Conservation (phyloP, 495 filamentous ascomycete species). For the Bathelium albidoporum region DNA sequence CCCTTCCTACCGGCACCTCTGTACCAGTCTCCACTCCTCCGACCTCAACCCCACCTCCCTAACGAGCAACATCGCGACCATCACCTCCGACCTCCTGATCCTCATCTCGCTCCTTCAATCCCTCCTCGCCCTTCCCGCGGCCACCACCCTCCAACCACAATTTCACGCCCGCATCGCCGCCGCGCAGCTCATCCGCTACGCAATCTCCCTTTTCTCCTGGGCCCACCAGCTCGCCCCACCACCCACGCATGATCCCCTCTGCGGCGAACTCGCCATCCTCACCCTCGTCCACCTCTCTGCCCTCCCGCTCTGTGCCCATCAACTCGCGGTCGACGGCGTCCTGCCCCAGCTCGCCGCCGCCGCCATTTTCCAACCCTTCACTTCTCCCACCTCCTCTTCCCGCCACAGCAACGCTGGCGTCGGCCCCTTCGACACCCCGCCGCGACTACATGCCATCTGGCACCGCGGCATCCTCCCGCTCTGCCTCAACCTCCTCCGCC, state of each 20-base stretch:
- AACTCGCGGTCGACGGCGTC: slow-evolving; percentile 77
- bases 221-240: slow-evolving; percentile 57
- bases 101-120: slow-evolving; percentile 83
- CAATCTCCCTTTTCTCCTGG: slow-evolving; percentile 87
- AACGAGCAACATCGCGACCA: slow-evolving; percentile 5
- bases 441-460: slow-evolving; percentile 74
- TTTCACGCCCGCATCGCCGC: slow-evolving; percentile 52
- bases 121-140: slow-evolving; percentile 59
- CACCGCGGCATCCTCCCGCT: slow-evolving; percentile 75
- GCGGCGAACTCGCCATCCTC: slow-evolving; percentile 76
- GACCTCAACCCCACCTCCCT: slow-evolving; percentile 23
- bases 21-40: slow-evolving; percentile 56
- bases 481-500: slow-evolving; percentile 77
- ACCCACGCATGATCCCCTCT: slow-evolving; percentile 66
- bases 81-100: slow-evolving; percentile 67
- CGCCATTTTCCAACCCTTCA: no score
- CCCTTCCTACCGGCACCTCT: slow-evolving; percentile 68
- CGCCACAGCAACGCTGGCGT: slow-evolving; percentile 47
- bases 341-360: slow-evolving; percentile 66
- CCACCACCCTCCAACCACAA: slow-evolving; percentile 50
- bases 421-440: slow-evolving; percentile 54
- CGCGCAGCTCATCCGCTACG: slow-evolving; percentile 60
- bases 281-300: slow-evolving; percentile 82
- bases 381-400: no score
- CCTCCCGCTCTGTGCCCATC: slow-evolving; percentile 68